Evolutionary conservation across 495 filamentous ascomycete species (phyloP).

Genomic region (Eremomyces bilateralis): DNA sequence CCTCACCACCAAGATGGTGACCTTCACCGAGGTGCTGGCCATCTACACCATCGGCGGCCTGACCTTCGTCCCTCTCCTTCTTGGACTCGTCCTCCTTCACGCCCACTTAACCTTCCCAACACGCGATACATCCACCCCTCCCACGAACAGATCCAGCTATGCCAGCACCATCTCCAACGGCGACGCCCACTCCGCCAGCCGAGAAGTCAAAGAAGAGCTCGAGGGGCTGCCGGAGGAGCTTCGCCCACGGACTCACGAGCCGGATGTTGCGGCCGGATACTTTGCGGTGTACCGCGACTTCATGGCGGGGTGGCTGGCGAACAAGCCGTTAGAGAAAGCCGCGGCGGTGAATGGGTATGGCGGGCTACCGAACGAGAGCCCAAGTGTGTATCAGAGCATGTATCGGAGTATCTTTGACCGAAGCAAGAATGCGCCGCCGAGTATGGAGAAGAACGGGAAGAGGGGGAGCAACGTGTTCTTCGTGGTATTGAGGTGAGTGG

Average conservation of each 20-base stretch:
- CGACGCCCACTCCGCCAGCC: background rate
- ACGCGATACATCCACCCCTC: constrained; percentile 2
- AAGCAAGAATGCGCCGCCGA: constrained; percentile 27
- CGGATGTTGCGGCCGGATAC: constrained; percentile 79
- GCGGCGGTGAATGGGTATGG: no score
- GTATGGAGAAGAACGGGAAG: constrained; percentile 26
- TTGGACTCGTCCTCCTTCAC: constrained; percentile 40
- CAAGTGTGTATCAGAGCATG: constrained; percentile 93
- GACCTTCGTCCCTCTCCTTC: constrained; percentile 63
- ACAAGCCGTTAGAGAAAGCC: constrained; percentile 71
- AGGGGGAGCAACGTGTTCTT: constrained; percentile 81
- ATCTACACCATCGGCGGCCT: constrained; percentile 77
- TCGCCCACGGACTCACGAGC: constrained; percentile 25
- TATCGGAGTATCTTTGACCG: constrained; percentile 90
- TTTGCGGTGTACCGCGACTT: constrained; percentile 92
- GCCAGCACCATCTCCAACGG: constrained; percentile 9
- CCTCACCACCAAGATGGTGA: constrained; percentile 30
- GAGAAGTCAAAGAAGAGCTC: background rate
- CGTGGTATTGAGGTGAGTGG: constrained; percentile 53
- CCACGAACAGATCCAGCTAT: no score
- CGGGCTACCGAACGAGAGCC: constrained; percentile 54
- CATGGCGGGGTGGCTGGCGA: constrained; percentile 72
- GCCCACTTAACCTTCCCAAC: constrained; percentile 45
- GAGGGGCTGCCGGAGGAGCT: constrained; percentile 4
- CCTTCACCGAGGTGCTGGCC: constrained; percentile 43